Percentiles rank a stretch among this genome's conserved stretches.
phyloP scores from a whole-genome alignment of 2,329 filamentous ascomycete species.

The Emmonsia crescens region DNA sequence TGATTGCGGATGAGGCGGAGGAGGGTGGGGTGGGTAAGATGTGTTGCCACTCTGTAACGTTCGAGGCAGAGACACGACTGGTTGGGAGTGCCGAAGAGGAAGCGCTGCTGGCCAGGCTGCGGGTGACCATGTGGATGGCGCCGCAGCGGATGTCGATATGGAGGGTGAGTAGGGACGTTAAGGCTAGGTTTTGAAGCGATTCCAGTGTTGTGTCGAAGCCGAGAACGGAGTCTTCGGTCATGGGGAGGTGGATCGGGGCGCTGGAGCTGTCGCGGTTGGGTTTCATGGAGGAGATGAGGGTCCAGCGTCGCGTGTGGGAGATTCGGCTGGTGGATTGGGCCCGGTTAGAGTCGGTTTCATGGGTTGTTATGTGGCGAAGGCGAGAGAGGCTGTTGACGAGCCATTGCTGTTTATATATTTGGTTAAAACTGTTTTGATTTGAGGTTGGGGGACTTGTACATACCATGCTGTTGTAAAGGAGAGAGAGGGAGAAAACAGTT shows the following conservation, averaged over 20 bases:
- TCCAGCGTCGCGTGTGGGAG: conserved; percentile 66
- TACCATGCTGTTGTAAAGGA: conserved; percentile 87
- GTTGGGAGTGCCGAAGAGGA: conserved; percentile 12
- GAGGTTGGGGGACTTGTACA: conserved; percentile 7
- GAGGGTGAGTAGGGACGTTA: conserved; percentile 68
- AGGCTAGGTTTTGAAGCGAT: conserved; percentile 70
- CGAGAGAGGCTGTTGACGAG: conserved; percentile 71
- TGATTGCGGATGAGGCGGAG: conserved; percentile 51
- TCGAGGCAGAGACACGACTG: conserved; percentile 21
- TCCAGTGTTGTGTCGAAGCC: conserved; percentile 79
- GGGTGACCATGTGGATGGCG: conserved; percentile 65
- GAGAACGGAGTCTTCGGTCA: conserved; percentile 75
- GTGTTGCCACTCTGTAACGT: conserved; percentile 40
- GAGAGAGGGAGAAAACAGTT: conserved; percentile 69
- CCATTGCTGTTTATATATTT: conserved; percentile 54
- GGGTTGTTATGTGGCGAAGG: conserved; percentile 72
- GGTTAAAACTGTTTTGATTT: conserved; percentile 9
- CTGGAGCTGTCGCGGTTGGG: conserved; percentile 40
- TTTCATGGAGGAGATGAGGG: conserved; percentile 56
- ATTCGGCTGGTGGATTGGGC: conserved; percentile 31
- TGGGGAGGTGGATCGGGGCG: conserved; percentile 64
- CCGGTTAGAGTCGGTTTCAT: conserved; percentile 54
- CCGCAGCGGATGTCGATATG: conserved; percentile 83
- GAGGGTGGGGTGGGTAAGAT: conserved; percentile 33
- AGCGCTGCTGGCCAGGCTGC: conserved; percentile 49